Base-by-base conservation (phyloP, 495 filamentous ascomycete species). In the Neurospora cerealis region DNA sequence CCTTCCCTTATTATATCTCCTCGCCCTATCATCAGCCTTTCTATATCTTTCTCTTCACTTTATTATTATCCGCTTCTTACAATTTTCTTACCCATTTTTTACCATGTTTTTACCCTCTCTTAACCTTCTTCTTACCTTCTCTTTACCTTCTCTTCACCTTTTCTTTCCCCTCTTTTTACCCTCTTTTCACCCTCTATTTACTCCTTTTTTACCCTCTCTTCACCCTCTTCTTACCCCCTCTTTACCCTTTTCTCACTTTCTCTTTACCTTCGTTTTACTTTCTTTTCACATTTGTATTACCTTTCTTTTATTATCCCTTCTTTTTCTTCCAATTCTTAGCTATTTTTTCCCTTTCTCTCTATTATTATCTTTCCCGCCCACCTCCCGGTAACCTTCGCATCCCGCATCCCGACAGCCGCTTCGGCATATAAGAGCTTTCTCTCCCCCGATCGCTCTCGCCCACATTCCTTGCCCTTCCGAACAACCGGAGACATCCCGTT, bases 131-230 rank as follows among this genome's bases (percentile, higher is more conserved):
- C 21, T 13, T 2, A 21, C 17, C 8, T 1, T 37, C 5, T 54
- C 1, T 13, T 24, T 1, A 13, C 4, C 4, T 2, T 15, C 4
- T 24, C 1, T 7, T 60, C 13, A 60, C 5, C 24, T 0, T 60
- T 5, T 32, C 5, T 17, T 60, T 1, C 17, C 21, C 11, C 1
- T 8, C 2, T 32, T 2, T 5, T 32, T 4, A 62, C 11, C 5
- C 21, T n/a, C 7, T n/a, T 3, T n/a, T 44, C 0, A 44, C 42
- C 8, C 0, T n/a, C 1, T 17, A 0, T 6, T 42, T 2, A 7
- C 38, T 9, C 0, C 4, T 28, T 34, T 5, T 28, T 72, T 4
- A 73, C 3, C 38, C 0, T 34, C 24, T 13, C 19, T 70, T 15
- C 13, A 38, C 19, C 0, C 7, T 28, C 15, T 69, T 7, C 17